A percentile compares a stretch with the other conserved stretches of the same genome.
Evolutionary conservation across 768 basidiomycete species (phyloP).

Genomic region (Thelephora ganbajun): DNA sequence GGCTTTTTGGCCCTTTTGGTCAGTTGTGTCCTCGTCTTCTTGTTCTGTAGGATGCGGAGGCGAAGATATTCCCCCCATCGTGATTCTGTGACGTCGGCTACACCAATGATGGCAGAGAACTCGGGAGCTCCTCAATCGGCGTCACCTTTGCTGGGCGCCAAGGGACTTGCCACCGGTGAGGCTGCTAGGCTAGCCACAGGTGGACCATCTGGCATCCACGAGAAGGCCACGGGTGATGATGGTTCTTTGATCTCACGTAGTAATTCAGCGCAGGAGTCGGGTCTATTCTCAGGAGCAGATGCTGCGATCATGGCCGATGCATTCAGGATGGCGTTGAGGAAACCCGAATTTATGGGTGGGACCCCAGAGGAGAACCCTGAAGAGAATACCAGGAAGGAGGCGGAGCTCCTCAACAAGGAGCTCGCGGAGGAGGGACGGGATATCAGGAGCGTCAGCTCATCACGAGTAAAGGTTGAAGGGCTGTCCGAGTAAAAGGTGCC

Average conservation of each 20-base stretch:
- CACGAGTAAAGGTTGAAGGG: slow-evolving; percentile 66
- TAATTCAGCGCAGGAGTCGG: slow-evolving; percentile 47
- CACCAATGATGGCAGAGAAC: slow-evolving; percentile 71
- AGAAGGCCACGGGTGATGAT: slow-evolving; percentile 36
- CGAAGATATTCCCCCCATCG: slow-evolving; percentile 38
- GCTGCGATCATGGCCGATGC: slow-evolving; percentile 91
- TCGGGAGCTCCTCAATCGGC: slow-evolving; percentile 20
- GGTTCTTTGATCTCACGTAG: slow-evolving; percentile 57
- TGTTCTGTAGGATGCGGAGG: slow-evolving; percentile 55
- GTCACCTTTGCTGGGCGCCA: slow-evolving; percentile 31
- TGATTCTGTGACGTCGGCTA: slow-evolving; percentile 64
- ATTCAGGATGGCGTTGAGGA: slow-evolving; percentile 76
- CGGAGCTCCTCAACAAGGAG: slow-evolving; percentile 49
- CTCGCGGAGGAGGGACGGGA: slow-evolving; percentile 84
- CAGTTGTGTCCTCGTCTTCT: slow-evolving; percentile 51
- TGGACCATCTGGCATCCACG: slow-evolving; percentile 19
- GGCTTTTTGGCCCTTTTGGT: slow-evolving; percentile 74
- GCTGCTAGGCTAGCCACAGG: slow-evolving; percentile 14
- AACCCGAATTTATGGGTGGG: slow-evolving; percentile 70
- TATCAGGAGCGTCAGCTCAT: slow-evolving; percentile 70
- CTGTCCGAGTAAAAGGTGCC: slow-evolving; percentile 30
- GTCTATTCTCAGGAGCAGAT: slow-evolving; percentile 70
- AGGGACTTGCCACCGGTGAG: slow-evolving; percentile 17
- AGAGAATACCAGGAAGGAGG: slow-evolving; percentile 11
- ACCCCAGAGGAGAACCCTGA: slow-evolving; percentile 57